Conservation (phyloP, 2,329 filamentous ascomycete species). For the Talaromyces sp. region DNA sequence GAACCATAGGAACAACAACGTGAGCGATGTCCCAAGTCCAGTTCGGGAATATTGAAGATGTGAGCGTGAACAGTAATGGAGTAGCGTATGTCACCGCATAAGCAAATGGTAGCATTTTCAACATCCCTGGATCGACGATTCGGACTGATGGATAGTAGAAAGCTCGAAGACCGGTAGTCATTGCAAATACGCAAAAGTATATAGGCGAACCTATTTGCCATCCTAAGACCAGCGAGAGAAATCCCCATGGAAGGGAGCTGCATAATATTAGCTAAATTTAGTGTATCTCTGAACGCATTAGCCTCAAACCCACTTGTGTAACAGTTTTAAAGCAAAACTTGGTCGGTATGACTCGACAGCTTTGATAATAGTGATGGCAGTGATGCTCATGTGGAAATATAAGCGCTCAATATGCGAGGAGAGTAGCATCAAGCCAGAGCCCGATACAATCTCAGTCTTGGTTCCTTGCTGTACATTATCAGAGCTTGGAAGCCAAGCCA, state of each 20-base stretch:
- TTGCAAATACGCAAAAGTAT: background rate
- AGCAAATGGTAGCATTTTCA: background rate
- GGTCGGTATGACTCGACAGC: background rate
- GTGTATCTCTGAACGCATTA: no score
- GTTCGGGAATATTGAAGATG: background rate
- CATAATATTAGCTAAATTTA: background rate
- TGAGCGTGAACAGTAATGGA: background rate
- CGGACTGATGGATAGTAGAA: background rate
- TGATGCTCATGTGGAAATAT: background rate
- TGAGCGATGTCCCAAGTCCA: background rate
- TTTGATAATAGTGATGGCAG: background rate
- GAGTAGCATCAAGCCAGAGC: background rate
- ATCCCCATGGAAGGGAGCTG: background rate
- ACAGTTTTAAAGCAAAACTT: background rate
- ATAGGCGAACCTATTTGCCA: background rate
- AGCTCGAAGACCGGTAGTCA: background rate
- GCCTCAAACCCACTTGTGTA: background rate
- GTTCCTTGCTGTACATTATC: background rate
- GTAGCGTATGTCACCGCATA: background rate
- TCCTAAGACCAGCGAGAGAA: background rate
- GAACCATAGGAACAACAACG: background rate
- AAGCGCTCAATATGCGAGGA: background rate
- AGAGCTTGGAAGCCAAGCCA: background rate
- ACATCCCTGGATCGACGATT: background rate
- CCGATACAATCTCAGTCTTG: background rate